Evolutionary conservation across 495 filamentous ascomycete genomes (phyloP).

Genomic region (Penicillium egyptiacum): DNA sequence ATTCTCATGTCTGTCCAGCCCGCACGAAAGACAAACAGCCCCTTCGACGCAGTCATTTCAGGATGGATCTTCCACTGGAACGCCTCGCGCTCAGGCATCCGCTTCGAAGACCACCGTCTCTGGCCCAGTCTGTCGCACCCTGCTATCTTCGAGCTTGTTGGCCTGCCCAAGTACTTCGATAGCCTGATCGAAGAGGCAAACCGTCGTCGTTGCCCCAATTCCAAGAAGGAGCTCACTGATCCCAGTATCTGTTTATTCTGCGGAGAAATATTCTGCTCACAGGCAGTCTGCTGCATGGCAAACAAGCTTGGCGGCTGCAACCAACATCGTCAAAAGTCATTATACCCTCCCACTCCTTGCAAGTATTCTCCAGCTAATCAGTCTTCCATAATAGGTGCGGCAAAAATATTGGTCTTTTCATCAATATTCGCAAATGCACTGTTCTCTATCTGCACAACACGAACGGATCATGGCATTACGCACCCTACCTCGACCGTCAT

Average conservation of each 20-base stretch:
- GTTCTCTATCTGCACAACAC: constrained; percentile 79
- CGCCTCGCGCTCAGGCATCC: constrained; percentile 44
- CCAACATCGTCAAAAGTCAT: constrained; percentile 79
- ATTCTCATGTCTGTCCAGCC: constrained; percentile 58
- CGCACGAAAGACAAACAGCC: constrained; percentile 31
- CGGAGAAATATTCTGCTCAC: constrained; percentile 91
- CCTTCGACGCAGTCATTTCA: constrained; percentile 56
- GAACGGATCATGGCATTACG: constrained; percentile 80
- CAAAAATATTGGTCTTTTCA: constrained; percentile 82
- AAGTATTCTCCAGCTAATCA: background rate
- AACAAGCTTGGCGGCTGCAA: constrained; percentile 79
- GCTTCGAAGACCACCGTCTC: constrained; percentile 42
- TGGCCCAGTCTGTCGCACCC: constrained; percentile 71
- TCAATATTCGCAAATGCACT: constrained; percentile 93
- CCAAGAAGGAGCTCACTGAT: constrained; percentile 85
- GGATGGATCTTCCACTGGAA: constrained; percentile 79
- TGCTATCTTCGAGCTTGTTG: constrained; percentile 89
- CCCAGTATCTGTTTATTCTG: constrained; percentile 93
- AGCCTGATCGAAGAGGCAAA: constrained; percentile 91
- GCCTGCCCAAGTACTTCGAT: constrained; percentile 87
- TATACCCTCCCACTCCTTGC: background rate
- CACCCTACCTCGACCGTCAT: constrained; percentile 92
- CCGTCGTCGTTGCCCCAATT: constrained; percentile 78
- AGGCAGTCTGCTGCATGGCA: constrained; percentile 85
- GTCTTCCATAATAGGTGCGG: constrained; percentile 64